phyloP scores from a whole-genome alignment of 1,284 basidiomycete genomes.

The Melampsora medusae region DNA sequence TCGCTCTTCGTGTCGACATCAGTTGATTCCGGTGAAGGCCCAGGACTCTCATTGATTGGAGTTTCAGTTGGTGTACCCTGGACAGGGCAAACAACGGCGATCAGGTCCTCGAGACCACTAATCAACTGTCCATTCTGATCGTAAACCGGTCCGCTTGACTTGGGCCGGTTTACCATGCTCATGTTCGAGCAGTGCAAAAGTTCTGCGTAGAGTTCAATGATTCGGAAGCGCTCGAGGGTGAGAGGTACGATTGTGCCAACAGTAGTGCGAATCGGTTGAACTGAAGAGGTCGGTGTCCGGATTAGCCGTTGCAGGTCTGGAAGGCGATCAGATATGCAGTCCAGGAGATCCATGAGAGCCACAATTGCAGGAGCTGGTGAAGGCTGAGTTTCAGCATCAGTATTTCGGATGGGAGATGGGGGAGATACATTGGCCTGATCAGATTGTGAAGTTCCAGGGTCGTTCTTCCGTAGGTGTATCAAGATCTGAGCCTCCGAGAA shows the following conservation, averaged over 20 bases:
- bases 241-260: conserved; percentile 69
- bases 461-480: conserved; percentile 85
- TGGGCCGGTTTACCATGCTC: conserved; percentile 79
- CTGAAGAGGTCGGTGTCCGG: conserved; percentile 16
- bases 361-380: conserved; percentile 59
- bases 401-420: conserved; percentile 45
- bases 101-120: conserved; percentile 74
- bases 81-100: conserved; percentile 67
- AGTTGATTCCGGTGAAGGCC: background rate
- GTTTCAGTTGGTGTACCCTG: background rate
- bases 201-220: conserved; percentile 95
- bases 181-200: conserved; percentile 97
- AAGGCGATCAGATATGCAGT: conserved; percentile 25
- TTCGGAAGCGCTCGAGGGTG: conserved; percentile 92
- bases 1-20: conserved; percentile 6
- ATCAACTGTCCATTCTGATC: conserved; percentile 73
- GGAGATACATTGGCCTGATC: conserved; percentile 52
- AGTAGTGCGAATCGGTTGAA: conserved; percentile 45
- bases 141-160: conserved; percentile 66
- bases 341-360: conserved; percentile 65
- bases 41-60: background rate
- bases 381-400: background rate
- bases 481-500: conserved; percentile 99
- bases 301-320: conserved; percentile 30
- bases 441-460: conserved; percentile 73